Evolutionary conservation across 164 flowering plant species (phyloP), one percentile per base, ranked within the genome.

Genomic region (Paratinospora sagittata): DNA sequence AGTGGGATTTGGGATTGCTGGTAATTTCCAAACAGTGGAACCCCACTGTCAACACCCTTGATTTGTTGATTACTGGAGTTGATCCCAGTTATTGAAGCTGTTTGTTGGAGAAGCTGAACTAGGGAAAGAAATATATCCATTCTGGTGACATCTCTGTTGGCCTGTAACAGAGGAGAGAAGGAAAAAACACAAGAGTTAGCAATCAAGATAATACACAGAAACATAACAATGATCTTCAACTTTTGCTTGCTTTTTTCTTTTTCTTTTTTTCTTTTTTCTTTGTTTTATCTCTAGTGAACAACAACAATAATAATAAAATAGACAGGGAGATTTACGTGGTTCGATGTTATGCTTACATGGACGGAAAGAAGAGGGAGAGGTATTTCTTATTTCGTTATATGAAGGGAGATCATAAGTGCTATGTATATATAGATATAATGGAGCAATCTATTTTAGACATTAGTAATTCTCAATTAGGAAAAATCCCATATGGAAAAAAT

Each of bases 111-210:
- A 77, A 93, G 84, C 67, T 83, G 84, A 68, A 89, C 77, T 34
- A 93, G 88, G 63, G 92, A 88, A 49, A 84, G 80, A 72, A 89
- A 86, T 60, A 93, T 77, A 47, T 93, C 92, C 80, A 85, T 81
- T 69, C 96, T 89, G 13, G 93, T 89, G 34, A 88, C 79, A 62
- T 73, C 80, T 66, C 73, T 72, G 71, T 79, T 87, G 33, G 87
- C 92, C 98, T 93, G 92, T 23, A 82, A 43, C 24, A 69, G 33
- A 30, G 63, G n/a, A 6, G 58, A n/a, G n/a, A n/a, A n/a, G n/a
- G n/a, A n/a, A n/a, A n/a, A n/a, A n/a, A n/a, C 58, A 19, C 16
- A 10, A 52, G 21, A 16, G 6, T 52, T 52, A 52, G 58, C 58
- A 17, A 16, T 16, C 58, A 52, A 14, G 58, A 52, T 19, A 6